Percentiles rank a stretch among this genome's conserved stretches.
These are phyloP conservation scores for Neurospora hispaniola DNA, from an alignment of 495 filamentous ascomycete genomes.

Conservation along the genomic window DNA sequence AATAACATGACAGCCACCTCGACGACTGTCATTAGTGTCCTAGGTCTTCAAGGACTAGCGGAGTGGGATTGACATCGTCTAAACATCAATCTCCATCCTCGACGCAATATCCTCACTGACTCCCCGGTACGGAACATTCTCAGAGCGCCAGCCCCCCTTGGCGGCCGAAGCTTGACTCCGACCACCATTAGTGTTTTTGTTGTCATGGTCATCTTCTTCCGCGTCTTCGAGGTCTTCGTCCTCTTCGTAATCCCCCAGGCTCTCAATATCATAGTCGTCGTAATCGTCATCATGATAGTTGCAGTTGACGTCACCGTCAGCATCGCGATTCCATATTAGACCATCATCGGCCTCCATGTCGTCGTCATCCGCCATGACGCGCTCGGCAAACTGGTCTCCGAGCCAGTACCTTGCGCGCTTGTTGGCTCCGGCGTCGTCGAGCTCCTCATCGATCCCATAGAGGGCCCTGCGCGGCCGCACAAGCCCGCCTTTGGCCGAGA, in stretches of 20 bases:
- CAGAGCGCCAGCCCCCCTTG: not conserved
- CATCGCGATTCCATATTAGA: conserved; percentile 38
- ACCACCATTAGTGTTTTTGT: conserved; percentile 16
- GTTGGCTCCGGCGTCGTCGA: conserved; percentile 37
- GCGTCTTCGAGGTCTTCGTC: conserved; percentile 39
- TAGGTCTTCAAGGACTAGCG: not conserved
- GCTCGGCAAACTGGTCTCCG: conserved; percentile 47
- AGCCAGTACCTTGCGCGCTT: conserved; percentile 82
- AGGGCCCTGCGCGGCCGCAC: not conserved
- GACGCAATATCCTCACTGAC: conserved; percentile 66
- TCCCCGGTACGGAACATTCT: conserved; percentile 40
- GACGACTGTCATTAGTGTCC: not conserved
- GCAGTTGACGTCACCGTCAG: conserved; percentile 39
- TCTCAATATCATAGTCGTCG: conserved; percentile 37
- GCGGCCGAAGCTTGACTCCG: not conserved
- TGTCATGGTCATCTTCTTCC: conserved; percentile 32
- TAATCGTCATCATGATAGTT: conserved; percentile 42
- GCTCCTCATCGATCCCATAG: not conserved
- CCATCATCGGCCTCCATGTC: conserved; percentile 33
- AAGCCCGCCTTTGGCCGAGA: conserved; percentile 1
- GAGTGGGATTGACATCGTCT: not conserved
- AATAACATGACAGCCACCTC: not conserved
- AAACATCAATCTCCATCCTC: conserved; percentile 52
- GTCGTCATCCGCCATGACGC: conserved; percentile 30
- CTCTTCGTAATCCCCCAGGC: conserved; percentile 37